Evolutionary conservation across 495 filamentous ascomycete genomes (phyloP).

Genomic region (Trichoderma asperelloides): DNA sequence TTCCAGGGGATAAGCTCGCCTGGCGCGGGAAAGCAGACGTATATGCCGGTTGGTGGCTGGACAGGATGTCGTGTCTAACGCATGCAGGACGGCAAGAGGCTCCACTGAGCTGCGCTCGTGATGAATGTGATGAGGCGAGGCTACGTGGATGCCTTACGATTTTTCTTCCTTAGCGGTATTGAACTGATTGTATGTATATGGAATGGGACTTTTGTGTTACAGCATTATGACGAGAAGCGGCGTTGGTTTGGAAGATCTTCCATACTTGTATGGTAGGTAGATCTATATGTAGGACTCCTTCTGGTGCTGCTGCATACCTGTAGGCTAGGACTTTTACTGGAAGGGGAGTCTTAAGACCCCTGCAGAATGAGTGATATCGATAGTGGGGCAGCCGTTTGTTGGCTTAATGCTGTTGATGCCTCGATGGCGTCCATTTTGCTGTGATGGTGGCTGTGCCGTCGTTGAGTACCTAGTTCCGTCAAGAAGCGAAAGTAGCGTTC

Average conservation of each 20-base stretch:
- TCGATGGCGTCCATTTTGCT: background rate
- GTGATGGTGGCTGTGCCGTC: no score
- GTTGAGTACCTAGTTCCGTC: no score
- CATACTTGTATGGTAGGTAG: no score
- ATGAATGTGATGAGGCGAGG: background rate
- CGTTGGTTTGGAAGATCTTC: background rate
- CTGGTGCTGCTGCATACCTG: no score
- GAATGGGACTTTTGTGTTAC: no score
- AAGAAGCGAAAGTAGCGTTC: no score
- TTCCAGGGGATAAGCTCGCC: background rate
- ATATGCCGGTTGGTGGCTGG: background rate
- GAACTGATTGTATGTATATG: no score
- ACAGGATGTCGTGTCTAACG: background rate
- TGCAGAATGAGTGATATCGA: background rate
- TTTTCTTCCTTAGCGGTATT: no score
- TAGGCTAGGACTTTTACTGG: no score
- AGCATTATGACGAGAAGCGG: no score
- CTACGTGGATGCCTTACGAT: background rate
- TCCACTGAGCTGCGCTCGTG: background rate
- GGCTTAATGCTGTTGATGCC: background rate
- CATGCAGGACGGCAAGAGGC: background rate
- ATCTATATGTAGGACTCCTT: no score
- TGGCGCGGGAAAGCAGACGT: slow-evolving; percentile 15
- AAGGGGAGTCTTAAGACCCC: no score
- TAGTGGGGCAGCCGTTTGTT: background rate